Evolutionary conservation across 345 rosid species (phyloP).

Genomic region (Salix exigua): DNA sequence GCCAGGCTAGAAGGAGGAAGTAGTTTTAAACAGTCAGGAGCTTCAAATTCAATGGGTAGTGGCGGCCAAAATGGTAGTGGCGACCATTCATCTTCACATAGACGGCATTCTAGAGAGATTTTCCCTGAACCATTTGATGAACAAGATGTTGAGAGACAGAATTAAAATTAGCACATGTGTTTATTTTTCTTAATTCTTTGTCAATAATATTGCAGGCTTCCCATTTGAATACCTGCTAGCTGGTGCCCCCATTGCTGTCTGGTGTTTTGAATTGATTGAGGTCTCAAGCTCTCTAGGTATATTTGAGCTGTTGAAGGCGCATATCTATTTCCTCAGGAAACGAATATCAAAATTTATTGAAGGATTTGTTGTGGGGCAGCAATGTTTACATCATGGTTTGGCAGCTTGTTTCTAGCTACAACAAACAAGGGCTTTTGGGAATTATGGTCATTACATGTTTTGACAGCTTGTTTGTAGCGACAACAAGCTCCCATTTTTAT

Average conservation of each 20-base stretch:
- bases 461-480: constrained; percentile 7
- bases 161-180: constrained; percentile 33
- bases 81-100: constrained; percentile 71
- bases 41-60: constrained; percentile 80
- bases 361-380: neutral
- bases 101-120: constrained; percentile 79
- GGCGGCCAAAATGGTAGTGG: constrained; percentile 45
- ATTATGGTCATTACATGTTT: constrained; percentile 9
- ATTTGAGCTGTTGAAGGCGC: neutral
- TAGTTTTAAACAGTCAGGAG: constrained; percentile 66
- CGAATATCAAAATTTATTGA: neutral
- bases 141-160: constrained; percentile 53
- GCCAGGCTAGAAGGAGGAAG: constrained; percentile 40
- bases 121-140: constrained; percentile 66
- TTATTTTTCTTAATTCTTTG: constrained; percentile 54
- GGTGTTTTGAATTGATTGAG: neutral
- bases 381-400: neutral
- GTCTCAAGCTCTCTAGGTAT: neutral
- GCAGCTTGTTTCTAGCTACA: constrained; percentile 7
- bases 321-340: neutral
- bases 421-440: neutral
- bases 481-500: constrained; percentile 9
- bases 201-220: constrained; percentile 50
- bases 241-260: neutral
- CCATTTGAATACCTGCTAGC: constrained; percentile 23